phyloP scores from a whole-genome alignment of 345 rosid species.

The Raphanus raphanistrum region DNA sequence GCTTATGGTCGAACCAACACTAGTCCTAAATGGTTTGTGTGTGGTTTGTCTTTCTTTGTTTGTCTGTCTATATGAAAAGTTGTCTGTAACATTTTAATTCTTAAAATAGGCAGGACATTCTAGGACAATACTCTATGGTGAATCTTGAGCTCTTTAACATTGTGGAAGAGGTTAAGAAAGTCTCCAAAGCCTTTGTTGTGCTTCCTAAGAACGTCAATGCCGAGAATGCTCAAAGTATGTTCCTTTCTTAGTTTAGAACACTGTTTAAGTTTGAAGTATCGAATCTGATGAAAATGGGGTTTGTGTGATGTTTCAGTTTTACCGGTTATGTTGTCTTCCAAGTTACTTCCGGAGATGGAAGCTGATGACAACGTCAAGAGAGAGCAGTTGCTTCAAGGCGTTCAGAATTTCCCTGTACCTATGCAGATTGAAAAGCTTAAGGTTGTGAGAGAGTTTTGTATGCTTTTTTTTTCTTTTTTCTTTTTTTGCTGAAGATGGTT shows the following conservation, averaged over 20 bases:
- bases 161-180: slow-evolving; percentile 77
- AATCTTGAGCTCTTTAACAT: slow-evolving; percentile 93
- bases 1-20: slow-evolving; percentile 49
- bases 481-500: slow-evolving; percentile 4
- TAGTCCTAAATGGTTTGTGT: slow-evolving; percentile 72
- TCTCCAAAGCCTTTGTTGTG: slow-evolving; percentile 81
- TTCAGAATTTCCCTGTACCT: slow-evolving; percentile 71
- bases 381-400: slow-evolving; percentile 87
- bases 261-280: neutral
- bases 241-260: neutral
- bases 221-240: slow-evolving; percentile 71
- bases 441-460: slow-evolving; percentile 38
- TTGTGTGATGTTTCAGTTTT: slow-evolving; percentile 55
- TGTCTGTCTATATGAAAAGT: neutral
- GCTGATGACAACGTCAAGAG: slow-evolving; percentile 75
- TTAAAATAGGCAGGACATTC: slow-evolving; percentile 70
- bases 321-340: slow-evolving; percentile 95
- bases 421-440: slow-evolving; percentile 77
- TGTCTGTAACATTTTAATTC: neutral
- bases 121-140: slow-evolving; percentile 90
- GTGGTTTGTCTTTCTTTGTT: neutral
- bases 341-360: slow-evolving; percentile 95
- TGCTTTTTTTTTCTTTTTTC: neutral
- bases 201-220: slow-evolving; percentile 91
- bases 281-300: slow-evolving; percentile 1